Conservation (phyloP, 129 eudicot genomes). For the Cynara cardunculus region DNA sequence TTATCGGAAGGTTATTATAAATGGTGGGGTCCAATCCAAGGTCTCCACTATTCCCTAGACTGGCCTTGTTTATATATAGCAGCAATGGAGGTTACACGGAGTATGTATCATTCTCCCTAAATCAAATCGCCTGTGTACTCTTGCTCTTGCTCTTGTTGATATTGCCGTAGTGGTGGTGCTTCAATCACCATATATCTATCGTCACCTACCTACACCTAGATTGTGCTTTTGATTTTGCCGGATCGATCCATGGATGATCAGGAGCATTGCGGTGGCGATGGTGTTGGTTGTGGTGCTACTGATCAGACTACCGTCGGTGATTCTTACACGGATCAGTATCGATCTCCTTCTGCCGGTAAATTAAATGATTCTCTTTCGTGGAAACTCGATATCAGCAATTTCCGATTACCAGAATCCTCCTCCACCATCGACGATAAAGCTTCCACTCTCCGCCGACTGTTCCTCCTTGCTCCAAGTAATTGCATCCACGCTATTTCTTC, state of each 20-base stretch:
- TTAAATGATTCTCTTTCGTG: slow-evolving; percentile 4
- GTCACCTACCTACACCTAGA: neutral
- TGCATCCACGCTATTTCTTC: slow-evolving; percentile 3
- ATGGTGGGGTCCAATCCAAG: no score
- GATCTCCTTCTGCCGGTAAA: neutral
- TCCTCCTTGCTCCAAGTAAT: slow-evolving; percentile 22
- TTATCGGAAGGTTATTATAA: no score
- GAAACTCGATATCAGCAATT: slow-evolving; percentile 28
- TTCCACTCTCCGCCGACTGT: slow-evolving; percentile 7
- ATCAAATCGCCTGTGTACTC: slow-evolving; percentile 4
- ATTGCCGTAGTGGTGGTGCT: neutral
- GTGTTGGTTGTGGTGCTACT: slow-evolving; percentile 1
- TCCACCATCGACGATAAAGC: neutral
- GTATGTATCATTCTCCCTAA: slow-evolving; percentile 8
- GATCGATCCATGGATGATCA: slow-evolving; percentile 7
- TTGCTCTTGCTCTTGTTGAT: neutral
- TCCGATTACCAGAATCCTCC: slow-evolving; percentile 11
- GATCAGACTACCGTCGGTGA: slow-evolving; percentile 1
- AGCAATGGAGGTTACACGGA: neutral
- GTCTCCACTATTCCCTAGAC: no score
- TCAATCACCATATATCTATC: neutral
- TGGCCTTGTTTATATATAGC: neutral
- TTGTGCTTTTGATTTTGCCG: neutral
- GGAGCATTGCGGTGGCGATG: slow-evolving; percentile 11
- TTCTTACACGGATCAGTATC: neutral